These are phyloP conservation scores for Calophaca sinica DNA, from an alignment of 306 rosid species.

Conservation along the genomic window DNA sequence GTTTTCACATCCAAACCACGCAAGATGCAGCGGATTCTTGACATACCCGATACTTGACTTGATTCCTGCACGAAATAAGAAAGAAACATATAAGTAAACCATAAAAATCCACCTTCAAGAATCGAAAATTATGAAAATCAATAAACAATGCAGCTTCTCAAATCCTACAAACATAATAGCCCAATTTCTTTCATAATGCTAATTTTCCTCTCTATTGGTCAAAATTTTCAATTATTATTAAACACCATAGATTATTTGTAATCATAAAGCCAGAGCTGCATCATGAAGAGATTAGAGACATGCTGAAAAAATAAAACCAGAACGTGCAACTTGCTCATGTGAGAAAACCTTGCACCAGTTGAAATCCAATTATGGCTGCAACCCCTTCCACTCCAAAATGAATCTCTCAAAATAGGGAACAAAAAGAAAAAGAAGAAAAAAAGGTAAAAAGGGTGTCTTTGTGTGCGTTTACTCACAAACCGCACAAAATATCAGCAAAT, in stretches of 20 bases:
- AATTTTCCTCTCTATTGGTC: background rate
- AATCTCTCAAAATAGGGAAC: slow-evolving; percentile 1
- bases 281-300: slow-evolving; percentile 13
- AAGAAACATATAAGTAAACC: slow-evolving; percentile 42
- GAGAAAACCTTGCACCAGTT: slow-evolving; percentile 20
- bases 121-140: slow-evolving; percentile 30
- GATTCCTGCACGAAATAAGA: slow-evolving; percentile 70
- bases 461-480: slow-evolving; percentile 6
- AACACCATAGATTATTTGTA: background rate
- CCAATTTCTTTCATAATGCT: background rate
- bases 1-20: slow-evolving; percentile 90
- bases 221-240: background rate
- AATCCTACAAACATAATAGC: slow-evolving; percentile 13
- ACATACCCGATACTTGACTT: slow-evolving; percentile 71
- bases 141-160: slow-evolving; percentile 14
- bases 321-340: slow-evolving; percentile 14
- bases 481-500: slow-evolving; percentile 18
- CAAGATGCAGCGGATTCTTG: slow-evolving; percentile 90
- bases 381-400: slow-evolving; percentile 20
- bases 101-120: background rate
- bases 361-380: slow-evolving; percentile 37
- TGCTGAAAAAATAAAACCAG: background rate
- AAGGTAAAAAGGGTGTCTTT: background rate
- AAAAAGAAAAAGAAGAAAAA: background rate
- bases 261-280: slow-evolving; percentile 28